A percentile compares a stretch with the other conserved stretches of the same genome.
Evolutionary conservation across 2,329 filamentous ascomycete species (phyloP).

Genomic region (Aspergillus sp.): DNA sequence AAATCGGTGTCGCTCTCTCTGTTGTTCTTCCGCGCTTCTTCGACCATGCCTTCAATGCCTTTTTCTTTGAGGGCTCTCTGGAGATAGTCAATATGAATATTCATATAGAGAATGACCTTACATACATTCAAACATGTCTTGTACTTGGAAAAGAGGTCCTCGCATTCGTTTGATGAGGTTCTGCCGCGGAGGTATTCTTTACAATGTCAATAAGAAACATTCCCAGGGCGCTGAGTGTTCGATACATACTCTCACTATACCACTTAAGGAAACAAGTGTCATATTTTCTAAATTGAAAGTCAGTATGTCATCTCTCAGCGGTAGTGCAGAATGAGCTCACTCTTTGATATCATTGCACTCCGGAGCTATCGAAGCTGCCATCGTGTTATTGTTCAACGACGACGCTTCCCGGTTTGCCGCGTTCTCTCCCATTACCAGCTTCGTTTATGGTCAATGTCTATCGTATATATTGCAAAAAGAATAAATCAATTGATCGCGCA

Average conservation of each 20-base stretch:
- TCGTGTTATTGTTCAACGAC: conserved; percentile 35
- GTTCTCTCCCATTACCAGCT: background rate
- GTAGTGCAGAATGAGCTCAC: conserved; percentile 47
- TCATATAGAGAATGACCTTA: conserved; percentile 2
- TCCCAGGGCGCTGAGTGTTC: background rate
- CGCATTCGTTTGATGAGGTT: conserved; percentile 79
- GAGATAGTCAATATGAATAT: background rate
- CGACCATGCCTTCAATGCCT: conserved; percentile 87
- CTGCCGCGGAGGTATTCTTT: conserved; percentile 83
- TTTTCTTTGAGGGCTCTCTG: conserved; percentile 79
- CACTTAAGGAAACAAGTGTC: conserved; percentile 97
- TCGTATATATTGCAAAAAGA: background rate
- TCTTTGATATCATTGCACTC: conserved; percentile 96
- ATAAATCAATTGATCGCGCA: background rate
- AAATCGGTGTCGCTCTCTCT: conserved; percentile 76
- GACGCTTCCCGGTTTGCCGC: background rate
- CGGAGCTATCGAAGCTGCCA: conserved; percentile 91
- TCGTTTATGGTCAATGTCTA: background rate
- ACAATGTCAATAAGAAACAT: conserved; percentile 1
- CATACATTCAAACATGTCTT: conserved; percentile 75
- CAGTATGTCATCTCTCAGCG: conserved; percentile 5
- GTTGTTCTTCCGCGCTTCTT: conserved; percentile 82
- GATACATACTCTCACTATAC: conserved; percentile 88
- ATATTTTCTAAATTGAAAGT: conserved; percentile 61
- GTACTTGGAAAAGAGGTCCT: conserved; percentile 78